These are phyloP conservation scores for Colletotrichum tropicale DNA, from an alignment of 2,329 filamentous ascomycete genomes.

Conservation along the genomic window DNA sequence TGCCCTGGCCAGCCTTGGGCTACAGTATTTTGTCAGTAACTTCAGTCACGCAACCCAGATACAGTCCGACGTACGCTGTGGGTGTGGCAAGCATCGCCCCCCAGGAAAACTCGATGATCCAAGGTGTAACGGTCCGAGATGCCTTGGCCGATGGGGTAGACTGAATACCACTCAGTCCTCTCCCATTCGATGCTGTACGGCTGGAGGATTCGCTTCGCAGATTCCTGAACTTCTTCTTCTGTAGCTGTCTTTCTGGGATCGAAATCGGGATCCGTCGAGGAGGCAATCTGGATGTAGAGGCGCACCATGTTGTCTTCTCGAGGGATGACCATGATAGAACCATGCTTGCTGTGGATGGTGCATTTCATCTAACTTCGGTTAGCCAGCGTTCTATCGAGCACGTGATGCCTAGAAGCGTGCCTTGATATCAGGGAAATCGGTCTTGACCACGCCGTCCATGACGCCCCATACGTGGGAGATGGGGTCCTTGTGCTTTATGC, in stretches of 20 bases:
- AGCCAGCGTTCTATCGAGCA: not conserved
- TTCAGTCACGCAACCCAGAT: not conserved
- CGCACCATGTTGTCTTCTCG: conserved; percentile 67
- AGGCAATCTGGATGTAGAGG: conserved; percentile 71
- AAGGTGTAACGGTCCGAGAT: conserved; percentile 72
- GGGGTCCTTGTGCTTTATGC: conserved; percentile 73
- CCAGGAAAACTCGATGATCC: conserved; percentile 74
- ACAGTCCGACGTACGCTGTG: conserved; percentile 63
- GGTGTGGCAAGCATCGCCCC: conserved; percentile 80
- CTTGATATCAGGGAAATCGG: conserved; percentile 80
- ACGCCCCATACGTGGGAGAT: conserved; percentile 78
- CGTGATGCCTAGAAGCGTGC: conserved; percentile 38
- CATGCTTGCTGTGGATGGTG: conserved; percentile 75
- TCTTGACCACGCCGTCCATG: conserved; percentile 75
- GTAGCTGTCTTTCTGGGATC: conserved; percentile 68
- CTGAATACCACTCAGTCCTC: conserved; percentile 74
- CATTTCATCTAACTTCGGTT: conserved; percentile 64
- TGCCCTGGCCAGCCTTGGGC: conserved; percentile 80
- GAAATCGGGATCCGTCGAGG: conserved; percentile 65
- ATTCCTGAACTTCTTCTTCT: conserved; percentile 65
- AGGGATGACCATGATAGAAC: conserved; percentile 81
- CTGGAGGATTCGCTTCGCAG: conserved; percentile 67
- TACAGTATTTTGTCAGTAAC: conserved; percentile 34
- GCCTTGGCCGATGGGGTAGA: conserved; percentile 78
- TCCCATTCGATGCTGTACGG: conserved; percentile 74